Conservation (phyloP, 345 rosid genomes). For the Crucihimalaya himalaica region DNA sequence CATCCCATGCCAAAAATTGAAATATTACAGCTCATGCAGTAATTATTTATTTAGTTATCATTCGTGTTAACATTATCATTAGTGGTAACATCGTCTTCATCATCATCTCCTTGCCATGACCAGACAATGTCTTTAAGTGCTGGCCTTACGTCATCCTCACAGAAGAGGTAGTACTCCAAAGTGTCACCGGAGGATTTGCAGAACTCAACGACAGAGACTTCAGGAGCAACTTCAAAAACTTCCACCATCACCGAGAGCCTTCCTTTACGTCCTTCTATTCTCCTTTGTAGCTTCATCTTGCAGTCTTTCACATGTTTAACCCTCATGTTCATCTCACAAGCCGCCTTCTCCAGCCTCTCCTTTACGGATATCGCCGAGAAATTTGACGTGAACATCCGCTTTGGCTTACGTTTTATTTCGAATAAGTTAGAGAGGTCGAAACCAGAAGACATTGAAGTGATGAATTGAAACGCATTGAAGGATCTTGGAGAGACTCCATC, state of each 20-base stretch:
- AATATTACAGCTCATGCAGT: slow-evolving; percentile 19
- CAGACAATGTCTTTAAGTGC: slow-evolving; percentile 82
- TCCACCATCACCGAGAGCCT: slow-evolving; percentile 58
- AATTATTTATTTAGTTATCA: not conserved
- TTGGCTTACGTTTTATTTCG: slow-evolving; percentile 49
- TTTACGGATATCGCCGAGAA: slow-evolving; percentile 48
- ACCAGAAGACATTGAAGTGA: slow-evolving; percentile 83
- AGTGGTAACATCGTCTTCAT: slow-evolving; percentile 21
- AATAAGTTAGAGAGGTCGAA: slow-evolving; percentile 76
- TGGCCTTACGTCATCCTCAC: slow-evolving; percentile 69
- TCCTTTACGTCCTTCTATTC: slow-evolving; percentile 62
- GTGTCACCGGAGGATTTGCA: slow-evolving; percentile 65
- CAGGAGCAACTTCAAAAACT: slow-evolving; percentile 65
- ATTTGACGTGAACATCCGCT: slow-evolving; percentile 63
- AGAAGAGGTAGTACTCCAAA: slow-evolving; percentile 55
- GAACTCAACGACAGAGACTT: slow-evolving; percentile 67
- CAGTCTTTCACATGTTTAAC: slow-evolving; percentile 48
- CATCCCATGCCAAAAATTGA: slow-evolving; percentile 15
- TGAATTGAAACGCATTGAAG: slow-evolving; percentile 71
- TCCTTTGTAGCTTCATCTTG: slow-evolving; percentile 52
- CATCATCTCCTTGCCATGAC: slow-evolving; percentile 87
- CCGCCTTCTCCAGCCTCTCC: slow-evolving; percentile 56
- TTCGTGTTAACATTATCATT: slow-evolving; percentile 1
- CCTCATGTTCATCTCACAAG: slow-evolving; percentile 56
- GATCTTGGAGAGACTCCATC: slow-evolving; percentile 39